Conservation (phyloP, 2,329 filamentous ascomycete species). For the Colletotrichum acutatum region DNA sequence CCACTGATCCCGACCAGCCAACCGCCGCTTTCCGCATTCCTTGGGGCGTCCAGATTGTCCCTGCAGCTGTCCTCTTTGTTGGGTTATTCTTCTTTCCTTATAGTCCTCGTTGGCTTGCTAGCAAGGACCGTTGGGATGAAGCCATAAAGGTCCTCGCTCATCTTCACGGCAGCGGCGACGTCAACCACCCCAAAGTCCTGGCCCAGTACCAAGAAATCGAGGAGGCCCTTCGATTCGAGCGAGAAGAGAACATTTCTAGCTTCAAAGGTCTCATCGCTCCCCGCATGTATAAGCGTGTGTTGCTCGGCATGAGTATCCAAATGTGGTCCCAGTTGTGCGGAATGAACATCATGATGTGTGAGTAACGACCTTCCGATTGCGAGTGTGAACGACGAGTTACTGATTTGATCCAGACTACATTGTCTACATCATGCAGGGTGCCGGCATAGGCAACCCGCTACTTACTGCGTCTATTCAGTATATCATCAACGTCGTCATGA, state of each 20-base stretch:
- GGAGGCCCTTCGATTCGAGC: slow-evolving; percentile 64
- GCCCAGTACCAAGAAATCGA: slow-evolving; percentile 72
- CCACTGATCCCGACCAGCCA: slow-evolving; percentile 60
- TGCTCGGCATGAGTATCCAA: slow-evolving; percentile 68
- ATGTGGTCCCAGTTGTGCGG: slow-evolving; percentile 70
- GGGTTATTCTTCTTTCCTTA: slow-evolving; percentile 71
- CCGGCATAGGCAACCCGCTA: slow-evolving; percentile 65
- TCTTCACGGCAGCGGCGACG: slow-evolving; percentile 68
- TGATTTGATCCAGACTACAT: slow-evolving; percentile 58
- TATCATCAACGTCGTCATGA: slow-evolving; percentile 71
- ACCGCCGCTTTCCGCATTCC: slow-evolving; percentile 68
- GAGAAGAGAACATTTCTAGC: slow-evolving; percentile 60
- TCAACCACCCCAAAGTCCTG: slow-evolving; percentile 67
- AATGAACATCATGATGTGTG: slow-evolving; percentile 69
- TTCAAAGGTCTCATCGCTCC: slow-evolving; percentile 60
- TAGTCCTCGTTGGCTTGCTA: slow-evolving; percentile 77
- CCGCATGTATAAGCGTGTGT: slow-evolving; percentile 65
- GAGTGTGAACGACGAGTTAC: neutral
- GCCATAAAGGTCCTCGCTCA: slow-evolving; percentile 66
- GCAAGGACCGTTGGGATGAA: slow-evolving; percentile 75
- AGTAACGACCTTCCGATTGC: slow-evolving; percentile 18
- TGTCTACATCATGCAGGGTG: slow-evolving; percentile 69
- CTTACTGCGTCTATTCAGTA: slow-evolving; percentile 72
- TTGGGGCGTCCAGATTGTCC: slow-evolving; percentile 70
- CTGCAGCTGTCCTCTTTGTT: slow-evolving; percentile 62